Percentiles rank a stretch among this genome's conserved stretches.
phyloP scores from a whole-genome alignment of 2,329 filamentous ascomycete genomes.

The Fusarium tricinctum region DNA sequence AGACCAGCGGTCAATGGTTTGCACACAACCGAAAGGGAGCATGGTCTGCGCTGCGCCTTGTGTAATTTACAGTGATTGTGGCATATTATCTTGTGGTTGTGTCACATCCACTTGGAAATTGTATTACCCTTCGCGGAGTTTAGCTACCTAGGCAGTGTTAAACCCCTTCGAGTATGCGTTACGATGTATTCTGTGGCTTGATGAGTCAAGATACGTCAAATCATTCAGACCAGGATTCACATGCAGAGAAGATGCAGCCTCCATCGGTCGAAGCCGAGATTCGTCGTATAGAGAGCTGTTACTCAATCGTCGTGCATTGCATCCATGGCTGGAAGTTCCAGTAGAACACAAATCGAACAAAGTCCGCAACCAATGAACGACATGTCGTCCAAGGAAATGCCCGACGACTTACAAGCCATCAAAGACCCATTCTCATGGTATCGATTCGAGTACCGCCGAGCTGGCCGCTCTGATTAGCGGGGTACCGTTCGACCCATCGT shows the following conservation, averaged over 20 bases:
- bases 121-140: conserved; percentile 22
- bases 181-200: conserved; percentile 12
- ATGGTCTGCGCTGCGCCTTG: conserved; percentile 12
- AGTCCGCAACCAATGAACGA: conserved; percentile 19
- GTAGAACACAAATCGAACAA: conserved; percentile 29
- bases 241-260: conserved; percentile 12
- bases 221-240: conserved; percentile 7
- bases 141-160: conserved; percentile 17
- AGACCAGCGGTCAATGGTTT: conserved; percentile 39
- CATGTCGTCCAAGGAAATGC: conserved; percentile 1
- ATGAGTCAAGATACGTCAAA: conserved; percentile 19
- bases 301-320: conserved; percentile 21
- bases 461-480: conserved; percentile 29
- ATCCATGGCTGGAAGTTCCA: conserved; percentile 20
- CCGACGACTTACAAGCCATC: conserved; percentile 6
- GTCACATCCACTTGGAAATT: background rate
- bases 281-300: conserved; percentile 16
- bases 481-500: conserved; percentile 20
- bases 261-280: conserved; percentile 25
- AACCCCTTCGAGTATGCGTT: conserved; percentile 21
- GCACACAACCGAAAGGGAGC: conserved; percentile 26
- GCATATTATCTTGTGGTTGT: conserved; percentile 6
- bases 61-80: conserved; percentile 10
- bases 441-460: conserved; percentile 34
- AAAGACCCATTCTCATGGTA: conserved; percentile 22